phyloP scores from a whole-genome alignment of 2,329 filamentous ascomycete genomes.

The Pseudopyricularia cyperi region DNA sequence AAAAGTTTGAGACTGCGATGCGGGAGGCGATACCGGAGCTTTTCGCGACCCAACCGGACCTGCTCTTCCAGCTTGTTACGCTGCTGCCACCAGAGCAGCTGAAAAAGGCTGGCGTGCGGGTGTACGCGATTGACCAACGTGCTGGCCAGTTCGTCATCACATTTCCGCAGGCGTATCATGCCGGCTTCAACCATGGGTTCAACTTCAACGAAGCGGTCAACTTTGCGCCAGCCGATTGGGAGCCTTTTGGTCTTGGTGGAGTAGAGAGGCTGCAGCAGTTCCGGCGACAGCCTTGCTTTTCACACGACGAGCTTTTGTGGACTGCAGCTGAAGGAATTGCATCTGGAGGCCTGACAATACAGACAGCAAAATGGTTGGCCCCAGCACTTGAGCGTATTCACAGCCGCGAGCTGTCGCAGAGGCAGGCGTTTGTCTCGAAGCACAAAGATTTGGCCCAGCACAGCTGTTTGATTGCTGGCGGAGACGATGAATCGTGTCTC shows the following conservation, averaged over 20 bases:
- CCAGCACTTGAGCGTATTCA: slow-evolving; percentile 73
- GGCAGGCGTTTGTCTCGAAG: slow-evolving; percentile 54
- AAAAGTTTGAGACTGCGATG: slow-evolving; percentile 95
- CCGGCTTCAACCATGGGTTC: slow-evolving; percentile 96
- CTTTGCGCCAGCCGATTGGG: slow-evolving; percentile 92
- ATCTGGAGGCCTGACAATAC: slow-evolving; percentile 53
- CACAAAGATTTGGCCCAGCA: slow-evolving; percentile 45
- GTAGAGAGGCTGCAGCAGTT: slow-evolving; percentile 81
- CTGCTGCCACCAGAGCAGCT: slow-evolving; percentile 86
- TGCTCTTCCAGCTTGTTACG: slow-evolving; percentile 95
- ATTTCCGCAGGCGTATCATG: slow-evolving; percentile 93
- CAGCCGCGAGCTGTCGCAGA: slow-evolving; percentile 56
- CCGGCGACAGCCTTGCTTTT: slow-evolving; percentile 87
- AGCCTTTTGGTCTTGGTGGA: slow-evolving; percentile 75
- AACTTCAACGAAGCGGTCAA: slow-evolving; percentile 99
- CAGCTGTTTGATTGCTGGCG: slow-evolving; percentile 36
- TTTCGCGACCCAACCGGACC: slow-evolving; percentile 92
- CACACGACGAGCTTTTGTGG: slow-evolving; percentile 86
- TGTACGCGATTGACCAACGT: slow-evolving; percentile 90
- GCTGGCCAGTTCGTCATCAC: slow-evolving; percentile 95
- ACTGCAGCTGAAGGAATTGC: slow-evolving; percentile 74
- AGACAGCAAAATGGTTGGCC: slow-evolving; percentile 88
- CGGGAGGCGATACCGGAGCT: slow-evolving; percentile 86
- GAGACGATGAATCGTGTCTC: slow-evolving; percentile 38
- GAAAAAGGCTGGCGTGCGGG: slow-evolving; percentile 80